These are phyloP conservation scores for Citrullus mucosospermus DNA, from an alignment of 306 rosid species.

Conservation along the genomic window DNA sequence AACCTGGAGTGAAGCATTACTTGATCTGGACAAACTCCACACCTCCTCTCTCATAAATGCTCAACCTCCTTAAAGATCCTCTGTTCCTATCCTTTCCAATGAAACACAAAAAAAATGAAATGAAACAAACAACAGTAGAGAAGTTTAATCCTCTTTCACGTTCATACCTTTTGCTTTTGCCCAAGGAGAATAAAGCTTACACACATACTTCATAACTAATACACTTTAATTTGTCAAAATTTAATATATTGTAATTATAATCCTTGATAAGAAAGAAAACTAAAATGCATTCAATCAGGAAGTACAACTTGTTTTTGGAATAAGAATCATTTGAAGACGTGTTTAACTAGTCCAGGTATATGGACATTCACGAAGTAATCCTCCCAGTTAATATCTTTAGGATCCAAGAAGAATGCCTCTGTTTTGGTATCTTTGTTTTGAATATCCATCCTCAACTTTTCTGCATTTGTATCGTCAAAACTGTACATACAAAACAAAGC, in stretches of 20 bases:
- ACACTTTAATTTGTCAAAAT: too few relatives aligned
- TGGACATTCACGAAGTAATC: slow-evolving; percentile 49
- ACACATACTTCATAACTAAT: background rate
- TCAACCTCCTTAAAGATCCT: too few relatives aligned
- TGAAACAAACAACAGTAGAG: background rate
- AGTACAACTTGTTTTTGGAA: background rate
- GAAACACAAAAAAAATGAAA: too few relatives aligned
- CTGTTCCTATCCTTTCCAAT: too few relatives aligned
- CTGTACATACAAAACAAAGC: slow-evolving; percentile 11
- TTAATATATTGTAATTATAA: too few relatives aligned
- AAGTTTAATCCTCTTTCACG: background rate
- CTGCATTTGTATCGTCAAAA: slow-evolving; percentile 49
- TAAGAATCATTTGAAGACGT: slow-evolving; percentile 40
- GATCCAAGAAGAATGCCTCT: slow-evolving; percentile 51
- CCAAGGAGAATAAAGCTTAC: background rate
- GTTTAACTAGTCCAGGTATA: slow-evolving; percentile 39
- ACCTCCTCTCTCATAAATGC: too few relatives aligned
- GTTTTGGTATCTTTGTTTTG: slow-evolving; percentile 28
- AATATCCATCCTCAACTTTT: slow-evolving; percentile 32
- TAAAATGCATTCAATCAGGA: background rate
- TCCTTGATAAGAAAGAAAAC: background rate
- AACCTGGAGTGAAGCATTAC: too few relatives aligned
- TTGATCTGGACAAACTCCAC: too few relatives aligned
- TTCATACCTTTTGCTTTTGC: background rate
- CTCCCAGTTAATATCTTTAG: slow-evolving; percentile 54